A percentile compares a stretch with the other conserved stretches of the same genome.
Evolutionary conservation across 2,329 filamentous ascomycete species (phyloP).

Genomic region (Calonectria pteridis): DNA sequence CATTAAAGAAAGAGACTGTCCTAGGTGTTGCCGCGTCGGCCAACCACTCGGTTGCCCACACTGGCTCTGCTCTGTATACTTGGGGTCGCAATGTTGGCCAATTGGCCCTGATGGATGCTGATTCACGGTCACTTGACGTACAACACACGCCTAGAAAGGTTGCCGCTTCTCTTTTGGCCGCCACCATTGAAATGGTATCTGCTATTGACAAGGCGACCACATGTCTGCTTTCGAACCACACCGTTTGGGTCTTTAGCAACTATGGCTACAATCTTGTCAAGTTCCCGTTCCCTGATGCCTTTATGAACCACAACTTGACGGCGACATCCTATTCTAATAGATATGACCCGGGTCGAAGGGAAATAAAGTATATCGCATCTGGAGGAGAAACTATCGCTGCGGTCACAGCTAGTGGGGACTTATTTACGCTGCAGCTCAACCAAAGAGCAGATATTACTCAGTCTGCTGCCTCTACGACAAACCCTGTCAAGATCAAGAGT

Average conservation of each 20-base stretch:
- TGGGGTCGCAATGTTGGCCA: constrained; percentile 98
- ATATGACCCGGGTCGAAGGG: constrained; percentile 74
- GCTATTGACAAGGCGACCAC: constrained; percentile 93
- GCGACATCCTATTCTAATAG: constrained; percentile 63
- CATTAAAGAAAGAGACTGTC: constrained; percentile 87
- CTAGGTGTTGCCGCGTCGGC: constrained; percentile 88
- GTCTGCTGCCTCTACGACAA: constrained; percentile 82
- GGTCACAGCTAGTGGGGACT: constrained; percentile 84
- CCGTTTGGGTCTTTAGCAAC: constrained; percentile 94
- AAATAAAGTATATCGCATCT: constrained; percentile 81
- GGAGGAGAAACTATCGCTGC: constrained; percentile 94
- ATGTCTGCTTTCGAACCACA: constrained; percentile 85
- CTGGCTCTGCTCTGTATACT: constrained; percentile 83
- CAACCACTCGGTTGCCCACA: constrained; percentile 92
- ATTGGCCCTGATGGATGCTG: constrained; percentile 92
- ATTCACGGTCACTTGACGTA: constrained; percentile 89
- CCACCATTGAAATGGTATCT: constrained; percentile 81
- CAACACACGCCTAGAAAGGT: constrained; percentile 88
- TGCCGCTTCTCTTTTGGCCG: constrained; percentile 79
- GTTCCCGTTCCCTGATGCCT: constrained; percentile 80
- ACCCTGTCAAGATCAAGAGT: constrained; percentile 89
- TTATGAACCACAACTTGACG: constrained; percentile 77
- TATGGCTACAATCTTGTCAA: constrained; percentile 94
- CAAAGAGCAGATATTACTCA: constrained; percentile 73
- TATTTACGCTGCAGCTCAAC: constrained; percentile 87